Evolutionary conservation across 2,329 filamentous ascomycete genomes (phyloP).

Genomic region (Trichocomaceae sp.): DNA sequence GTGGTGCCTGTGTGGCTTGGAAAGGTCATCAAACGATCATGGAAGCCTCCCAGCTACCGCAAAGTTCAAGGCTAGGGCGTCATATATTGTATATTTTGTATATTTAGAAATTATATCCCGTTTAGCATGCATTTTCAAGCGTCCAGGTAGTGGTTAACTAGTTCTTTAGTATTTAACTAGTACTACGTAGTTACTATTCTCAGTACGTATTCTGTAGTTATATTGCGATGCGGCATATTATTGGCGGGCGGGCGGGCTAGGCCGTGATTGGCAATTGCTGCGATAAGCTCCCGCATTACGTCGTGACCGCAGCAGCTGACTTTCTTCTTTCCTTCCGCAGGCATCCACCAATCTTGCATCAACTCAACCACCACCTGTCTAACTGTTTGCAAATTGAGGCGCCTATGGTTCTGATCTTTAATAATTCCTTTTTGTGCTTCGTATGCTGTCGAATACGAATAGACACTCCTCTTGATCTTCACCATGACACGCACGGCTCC

Average conservation of each 20-base stretch:
- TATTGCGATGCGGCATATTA: not conserved
- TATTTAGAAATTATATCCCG: not conserved
- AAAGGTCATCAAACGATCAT: constrained; percentile 74
- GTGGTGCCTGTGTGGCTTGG: constrained; percentile 80
- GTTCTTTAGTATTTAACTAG: too few relatives aligned
- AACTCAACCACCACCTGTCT: not conserved
- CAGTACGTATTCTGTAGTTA: not conserved
- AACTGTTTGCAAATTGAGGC: not conserved
- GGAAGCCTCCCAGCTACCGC: constrained; percentile 88
- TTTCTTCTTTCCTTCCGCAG: constrained; percentile 1
- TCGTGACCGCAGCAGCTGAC: constrained; percentile 15
- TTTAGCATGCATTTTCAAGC: not conserved
- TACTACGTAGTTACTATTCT: not conserved
- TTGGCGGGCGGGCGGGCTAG: not conserved
- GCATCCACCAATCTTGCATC: constrained; percentile 6
- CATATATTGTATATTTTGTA: not conserved
- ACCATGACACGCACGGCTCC: constrained; percentile 26
- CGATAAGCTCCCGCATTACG: constrained; percentile 11
- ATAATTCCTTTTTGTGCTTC: not conserved
- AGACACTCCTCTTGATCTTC: not conserved
- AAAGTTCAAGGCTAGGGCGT: constrained; percentile 58
- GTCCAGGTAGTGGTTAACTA: too few relatives aligned
- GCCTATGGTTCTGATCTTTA: not conserved
- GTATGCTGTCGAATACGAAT: not conserved
- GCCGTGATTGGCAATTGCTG: not conserved